A percentile compares a stretch with the other conserved stretches of the same genome.
These are phyloP conservation scores for Irpex sp. DNA, from an alignment of 1,284 basidiomycete genomes.

Conservation along the genomic window DNA sequence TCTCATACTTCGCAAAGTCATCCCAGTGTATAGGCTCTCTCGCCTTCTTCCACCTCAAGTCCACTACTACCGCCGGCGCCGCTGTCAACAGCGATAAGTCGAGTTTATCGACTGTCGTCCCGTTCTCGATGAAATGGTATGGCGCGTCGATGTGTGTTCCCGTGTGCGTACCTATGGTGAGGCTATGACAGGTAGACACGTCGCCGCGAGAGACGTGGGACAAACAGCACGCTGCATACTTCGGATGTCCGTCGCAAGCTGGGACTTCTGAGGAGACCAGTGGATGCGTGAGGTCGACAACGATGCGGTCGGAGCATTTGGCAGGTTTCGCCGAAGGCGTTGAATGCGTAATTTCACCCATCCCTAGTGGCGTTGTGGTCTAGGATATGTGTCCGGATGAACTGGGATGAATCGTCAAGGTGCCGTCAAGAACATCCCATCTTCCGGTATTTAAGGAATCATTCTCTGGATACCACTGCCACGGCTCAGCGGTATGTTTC, in stretches of 20 bases:
- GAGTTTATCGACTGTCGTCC: constrained; percentile 53
- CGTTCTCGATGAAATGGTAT: constrained; percentile 58
- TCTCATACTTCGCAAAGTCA: constrained; percentile 35
- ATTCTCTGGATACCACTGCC: too few species aligned
- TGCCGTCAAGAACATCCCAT: neutral
- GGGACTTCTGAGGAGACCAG: constrained; percentile 37
- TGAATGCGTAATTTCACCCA: neutral
- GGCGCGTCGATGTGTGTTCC: constrained; percentile 78
- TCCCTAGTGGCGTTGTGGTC: neutral
- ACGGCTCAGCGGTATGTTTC: neutral
- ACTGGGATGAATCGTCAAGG: too few species aligned
- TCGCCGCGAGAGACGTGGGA: constrained; percentile 34
- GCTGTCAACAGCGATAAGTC: constrained; percentile 33
- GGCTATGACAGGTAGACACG: constrained; percentile 40
- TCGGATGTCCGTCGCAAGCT: constrained; percentile 55
- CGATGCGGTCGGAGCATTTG: neutral
- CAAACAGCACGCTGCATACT: constrained; percentile 31
- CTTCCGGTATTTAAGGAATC: neutral
- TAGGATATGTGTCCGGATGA: neutral
- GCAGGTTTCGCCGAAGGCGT: neutral
- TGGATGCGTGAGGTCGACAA: constrained; percentile 53
- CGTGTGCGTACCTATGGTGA: constrained; percentile 54
- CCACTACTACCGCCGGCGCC: constrained; percentile 43
- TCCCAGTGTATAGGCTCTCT: constrained; percentile 51
- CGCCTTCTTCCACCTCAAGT: constrained; percentile 37